phyloP scores from a whole-genome alignment of 2,329 filamentous ascomycete species.

The Fusarium nygamai region DNA sequence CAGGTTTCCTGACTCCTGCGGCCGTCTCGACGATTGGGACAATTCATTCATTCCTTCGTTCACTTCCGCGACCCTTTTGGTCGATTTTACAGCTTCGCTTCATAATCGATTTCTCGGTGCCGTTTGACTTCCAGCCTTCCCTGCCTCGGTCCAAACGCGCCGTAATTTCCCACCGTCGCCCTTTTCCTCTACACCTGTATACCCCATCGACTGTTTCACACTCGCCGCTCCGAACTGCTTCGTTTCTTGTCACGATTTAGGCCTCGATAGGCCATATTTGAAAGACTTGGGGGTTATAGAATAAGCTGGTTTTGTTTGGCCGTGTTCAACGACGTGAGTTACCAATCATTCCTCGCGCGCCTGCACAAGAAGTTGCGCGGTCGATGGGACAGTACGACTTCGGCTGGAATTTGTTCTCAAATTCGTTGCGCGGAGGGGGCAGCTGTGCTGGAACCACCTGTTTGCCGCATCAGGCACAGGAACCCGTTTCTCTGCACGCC shows the following conservation, averaged over 20 bases:
- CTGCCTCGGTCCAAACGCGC: constrained; percentile 31
- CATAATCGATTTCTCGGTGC: constrained; percentile 23
- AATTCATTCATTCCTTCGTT: constrained; percentile 27
- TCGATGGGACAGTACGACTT: constrained; percentile 8
- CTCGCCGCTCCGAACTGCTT: constrained; percentile 24
- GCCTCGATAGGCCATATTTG: constrained; percentile 42
- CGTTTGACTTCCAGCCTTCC: constrained; percentile 26
- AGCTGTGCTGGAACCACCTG: background rate
- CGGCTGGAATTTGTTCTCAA: background rate
- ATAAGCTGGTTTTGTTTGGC: constrained; percentile 34
- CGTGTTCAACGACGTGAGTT: constrained; percentile 42
- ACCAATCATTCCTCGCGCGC: constrained; percentile 23
- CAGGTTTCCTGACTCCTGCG: constrained; percentile 36
- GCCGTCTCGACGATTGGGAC: constrained; percentile 27
- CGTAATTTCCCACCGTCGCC: constrained; percentile 36
- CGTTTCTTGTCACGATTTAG: constrained; percentile 25
- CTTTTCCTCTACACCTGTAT: constrained; percentile 23
- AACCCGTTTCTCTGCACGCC: background rate
- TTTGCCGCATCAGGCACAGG: background rate
- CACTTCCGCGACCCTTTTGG: constrained; percentile 15
- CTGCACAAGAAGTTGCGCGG: constrained; percentile 2
- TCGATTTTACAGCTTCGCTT: constrained; percentile 22
- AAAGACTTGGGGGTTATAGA: constrained; percentile 43
- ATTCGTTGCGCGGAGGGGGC: background rate
- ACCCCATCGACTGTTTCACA: constrained; percentile 21